Conservation (phyloP, 164 flowering plant genomes). For the Nymphaea thermarum region DNA sequence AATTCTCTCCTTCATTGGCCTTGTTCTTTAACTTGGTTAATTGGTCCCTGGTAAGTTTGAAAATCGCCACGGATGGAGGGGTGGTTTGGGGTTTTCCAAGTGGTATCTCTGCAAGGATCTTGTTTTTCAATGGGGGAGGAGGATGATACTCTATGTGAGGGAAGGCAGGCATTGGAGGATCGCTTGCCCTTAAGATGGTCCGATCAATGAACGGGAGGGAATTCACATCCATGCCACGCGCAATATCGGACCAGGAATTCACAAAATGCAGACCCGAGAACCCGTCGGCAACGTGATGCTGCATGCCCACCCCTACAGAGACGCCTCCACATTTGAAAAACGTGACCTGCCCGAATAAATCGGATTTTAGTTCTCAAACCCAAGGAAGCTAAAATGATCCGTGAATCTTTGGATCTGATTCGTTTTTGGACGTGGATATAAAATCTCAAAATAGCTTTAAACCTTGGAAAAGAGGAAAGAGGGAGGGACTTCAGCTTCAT, state of each 20-base stretch:
- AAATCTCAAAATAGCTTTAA: too few relatives aligned
- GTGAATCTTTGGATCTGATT: too few relatives aligned
- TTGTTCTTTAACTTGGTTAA: slow-evolving; percentile 26
- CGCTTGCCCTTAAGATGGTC: slow-evolving; percentile 40
- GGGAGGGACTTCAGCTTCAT: too few relatives aligned
- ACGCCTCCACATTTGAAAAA: slow-evolving; percentile 33
- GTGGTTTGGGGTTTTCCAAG: slow-evolving; percentile 20
- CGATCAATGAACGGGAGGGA: slow-evolving; percentile 55
- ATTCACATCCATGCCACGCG: slow-evolving; percentile 40
- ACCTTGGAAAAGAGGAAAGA: too few relatives aligned
- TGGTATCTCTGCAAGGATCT: slow-evolving; percentile 11
- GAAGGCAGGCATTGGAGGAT: slow-evolving; percentile 47
- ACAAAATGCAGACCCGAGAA: slow-evolving; percentile 48
- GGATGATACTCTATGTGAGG: slow-evolving; percentile 55
- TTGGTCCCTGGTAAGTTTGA: slow-evolving; percentile 14
- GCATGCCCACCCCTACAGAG: slow-evolving; percentile 30
- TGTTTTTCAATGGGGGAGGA: slow-evolving; percentile 25
- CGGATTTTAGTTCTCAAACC: too few relatives aligned
- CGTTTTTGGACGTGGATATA: too few relatives aligned
- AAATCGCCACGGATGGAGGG: too few relatives aligned
- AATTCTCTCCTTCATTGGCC: not conserved
- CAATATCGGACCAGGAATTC: slow-evolving; percentile 58
- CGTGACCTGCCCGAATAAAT: slow-evolving; percentile 27
- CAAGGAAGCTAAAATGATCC: too few relatives aligned
- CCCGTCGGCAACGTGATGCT: slow-evolving; percentile 66